phyloP scores from a whole-genome alignment of 1,139 yeast species.

The Blastobotrys elegans region DNA sequence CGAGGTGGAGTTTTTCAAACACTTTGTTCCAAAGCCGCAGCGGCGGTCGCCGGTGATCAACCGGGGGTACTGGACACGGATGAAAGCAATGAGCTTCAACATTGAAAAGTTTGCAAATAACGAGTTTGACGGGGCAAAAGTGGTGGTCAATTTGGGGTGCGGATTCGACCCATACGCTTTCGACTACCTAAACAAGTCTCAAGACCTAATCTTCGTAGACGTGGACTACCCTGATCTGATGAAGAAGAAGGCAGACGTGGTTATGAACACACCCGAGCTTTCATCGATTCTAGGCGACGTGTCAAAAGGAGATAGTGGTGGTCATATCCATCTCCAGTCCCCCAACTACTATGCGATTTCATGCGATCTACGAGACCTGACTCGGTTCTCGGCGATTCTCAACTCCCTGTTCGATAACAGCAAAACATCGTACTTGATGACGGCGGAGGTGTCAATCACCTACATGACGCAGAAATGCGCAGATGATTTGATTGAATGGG shows the following conservation, averaged over 20 bases:
- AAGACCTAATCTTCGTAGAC: constrained; percentile 53
- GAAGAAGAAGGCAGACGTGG: constrained; percentile 48
- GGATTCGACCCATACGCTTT: constrained; percentile 66
- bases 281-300: constrained; percentile 41
- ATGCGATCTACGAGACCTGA: constrained; percentile 58
- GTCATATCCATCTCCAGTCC: constrained; percentile 39
- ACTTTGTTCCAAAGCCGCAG: constrained; percentile 63
- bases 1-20: constrained; percentile 50
- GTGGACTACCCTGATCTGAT: constrained; percentile 73
- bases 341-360: constrained; percentile 56
- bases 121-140: constrained; percentile 18
- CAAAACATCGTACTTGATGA: constrained; percentile 48
- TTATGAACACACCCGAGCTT: constrained; percentile 47
- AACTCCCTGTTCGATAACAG: constrained; percentile 29
- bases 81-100: constrained; percentile 60
- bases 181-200: constrained; percentile 46
- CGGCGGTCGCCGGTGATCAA: constrained; percentile 78
- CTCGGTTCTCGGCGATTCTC: constrained; percentile 41
- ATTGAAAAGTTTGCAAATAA: constrained; percentile 40
- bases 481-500: constrained; percentile 53
- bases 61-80: constrained; percentile 78
- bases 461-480: constrained; percentile 70
- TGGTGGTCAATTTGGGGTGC: constrained; percentile 70
- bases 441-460: constrained; percentile 81
- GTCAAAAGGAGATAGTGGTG: neutral